phyloP scores from a whole-genome alignment of 1,284 basidiomycete genomes.

The Apiotrichum domesticum region DNA sequence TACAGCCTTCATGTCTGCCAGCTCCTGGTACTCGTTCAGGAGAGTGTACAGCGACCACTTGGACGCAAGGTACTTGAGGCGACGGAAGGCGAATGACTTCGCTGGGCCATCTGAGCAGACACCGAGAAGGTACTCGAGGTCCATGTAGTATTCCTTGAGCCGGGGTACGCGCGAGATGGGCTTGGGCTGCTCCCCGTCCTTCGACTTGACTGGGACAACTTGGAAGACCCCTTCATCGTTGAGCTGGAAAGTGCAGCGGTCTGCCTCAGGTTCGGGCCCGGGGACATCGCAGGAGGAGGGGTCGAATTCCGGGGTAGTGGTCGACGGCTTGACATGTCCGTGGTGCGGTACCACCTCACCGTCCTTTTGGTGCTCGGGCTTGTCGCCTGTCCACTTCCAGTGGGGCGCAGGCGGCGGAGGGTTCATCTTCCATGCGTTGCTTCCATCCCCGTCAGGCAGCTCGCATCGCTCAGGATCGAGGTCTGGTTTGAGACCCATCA shows the following conservation, averaged over 20 bases:
- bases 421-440: conserved; percentile 68
- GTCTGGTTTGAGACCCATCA: conserved; percentile 62
- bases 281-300: conserved; percentile 68
- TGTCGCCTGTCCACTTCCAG: conserved; percentile 72
- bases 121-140: conserved; percentile 82
- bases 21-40: conserved; percentile 88
- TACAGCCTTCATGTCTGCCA: conserved; percentile 88
- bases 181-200: conserved; percentile 9
- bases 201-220: conserved; percentile 53
- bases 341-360: conserved; percentile 1
- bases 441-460: conserved; percentile 5
- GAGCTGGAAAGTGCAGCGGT: conserved; percentile 58
- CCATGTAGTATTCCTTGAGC: conserved; percentile 90
- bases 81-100: conserved; percentile 89
- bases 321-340: conserved; percentile 10
- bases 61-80: conserved; percentile 87
- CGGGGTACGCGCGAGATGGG: conserved; percentile 75
- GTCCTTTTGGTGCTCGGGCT: conserved; percentile 9
- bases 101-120: conserved; percentile 90
- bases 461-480: conserved; percentile 46
- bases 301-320: conserved; percentile 40
- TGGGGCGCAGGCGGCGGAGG: conserved; percentile 85
- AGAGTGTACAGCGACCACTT: conserved; percentile 94
- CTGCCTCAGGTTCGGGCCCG: conserved; percentile 40
- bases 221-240: conserved; percentile 84